A percentile compares a stretch with the other conserved stretches of the same genome.
Evolutionary conservation across 192 early-diverging fungal species (phyloP).

Genomic region (Backusella tuberculispora): DNA sequence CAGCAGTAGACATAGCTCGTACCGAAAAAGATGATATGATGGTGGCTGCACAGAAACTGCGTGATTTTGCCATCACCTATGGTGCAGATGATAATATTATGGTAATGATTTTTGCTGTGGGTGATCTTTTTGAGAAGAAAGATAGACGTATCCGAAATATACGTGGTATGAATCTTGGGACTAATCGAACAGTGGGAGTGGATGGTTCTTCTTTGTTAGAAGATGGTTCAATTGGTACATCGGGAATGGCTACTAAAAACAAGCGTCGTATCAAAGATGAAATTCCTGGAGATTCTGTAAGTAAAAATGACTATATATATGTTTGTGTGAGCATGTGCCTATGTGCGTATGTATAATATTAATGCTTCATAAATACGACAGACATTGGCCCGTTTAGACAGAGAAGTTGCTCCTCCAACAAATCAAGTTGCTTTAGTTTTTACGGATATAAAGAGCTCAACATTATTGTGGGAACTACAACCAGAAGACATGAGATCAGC

Average conservation of each 20-base stretch:
- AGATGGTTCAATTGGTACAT: slow-evolving; percentile 14
- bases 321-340: too few species aligned
- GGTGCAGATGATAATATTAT: slow-evolving; percentile 76
- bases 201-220: slow-evolving; percentile 23
- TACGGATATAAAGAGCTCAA: slow-evolving; percentile 95
- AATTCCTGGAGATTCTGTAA: slow-evolving; percentile 51
- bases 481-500: slow-evolving; percentile 83
- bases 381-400: slow-evolving; percentile 64
- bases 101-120: slow-evolving; percentile 89
- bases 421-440: slow-evolving; percentile 88
- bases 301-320: slow-evolving; percentile 1
- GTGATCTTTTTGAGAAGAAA: slow-evolving; percentile 67
- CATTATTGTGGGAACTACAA: slow-evolving; percentile 88
- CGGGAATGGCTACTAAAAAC: slow-evolving; percentile 25
- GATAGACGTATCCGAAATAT: slow-evolving; percentile 32
- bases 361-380: slow-evolving; percentile 27
- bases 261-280: slow-evolving; percentile 49
- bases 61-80: slow-evolving; percentile 86
- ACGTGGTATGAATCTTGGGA: slow-evolving; percentile 45
- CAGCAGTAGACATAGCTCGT: slow-evolving; percentile 84
- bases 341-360: not conserved
- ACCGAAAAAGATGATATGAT: slow-evolving; percentile 76
- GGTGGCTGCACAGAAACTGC: slow-evolving; percentile 76
- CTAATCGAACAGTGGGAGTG: slow-evolving; percentile 34
- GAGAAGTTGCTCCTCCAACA: slow-evolving; percentile 82